Base-by-base conservation (phyloP, 2,329 filamentous ascomycete genomes). In the Cyphellophora attinorum region DNA sequence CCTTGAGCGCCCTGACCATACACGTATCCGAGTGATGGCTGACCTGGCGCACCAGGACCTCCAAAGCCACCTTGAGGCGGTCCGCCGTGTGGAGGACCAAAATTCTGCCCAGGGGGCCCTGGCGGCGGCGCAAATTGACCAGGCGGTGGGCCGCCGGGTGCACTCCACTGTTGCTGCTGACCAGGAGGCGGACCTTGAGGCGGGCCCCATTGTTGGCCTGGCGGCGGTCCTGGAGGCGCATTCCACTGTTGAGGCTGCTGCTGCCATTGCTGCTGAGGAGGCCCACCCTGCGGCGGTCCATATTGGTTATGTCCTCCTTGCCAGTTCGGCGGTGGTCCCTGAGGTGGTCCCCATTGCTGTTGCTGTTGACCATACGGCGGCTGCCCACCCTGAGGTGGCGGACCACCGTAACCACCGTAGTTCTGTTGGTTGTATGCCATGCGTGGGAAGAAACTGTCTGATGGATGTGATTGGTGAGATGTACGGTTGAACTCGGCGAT, bases 11-110 rank as follows among this genome's bases (percentile, higher is more conserved):
- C 65, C 10, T 76, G 74, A 14, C 42, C 37, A 0, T 80, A 70
- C 3, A 76, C 76, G 51, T 94, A 95, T 21, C 88, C 88, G 0
- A 72, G 60, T 0, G 82, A 82, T 1, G 84, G 74, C 8, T 73
- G 70, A 1, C 79, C 75, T 8, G n/a, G 8, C 8, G 8, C 21
- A 25, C 21, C 21, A 8, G 80, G 74, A 27, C 71, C 65, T 50
- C 35, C 44, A 52, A 39, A 53, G 39, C 41, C 55, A 35, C 45
- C 55, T 45, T 51, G 59, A 17, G 59, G 63, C 3, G 63, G 64
- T 29, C 16, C 33, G n/a, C 18, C 29, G 19, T 25, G 33, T 8
- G 59, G 53, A 21, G 34, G 35, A 5, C 33, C 35, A 14, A 33
- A 38, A 14, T 37, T 37, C 12, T 34, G 33, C 18, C 35, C 35